Evolutionary conservation across 495 filamentous ascomycete genomes (phyloP).

Genomic region (Talaromyces wortmannii): DNA sequence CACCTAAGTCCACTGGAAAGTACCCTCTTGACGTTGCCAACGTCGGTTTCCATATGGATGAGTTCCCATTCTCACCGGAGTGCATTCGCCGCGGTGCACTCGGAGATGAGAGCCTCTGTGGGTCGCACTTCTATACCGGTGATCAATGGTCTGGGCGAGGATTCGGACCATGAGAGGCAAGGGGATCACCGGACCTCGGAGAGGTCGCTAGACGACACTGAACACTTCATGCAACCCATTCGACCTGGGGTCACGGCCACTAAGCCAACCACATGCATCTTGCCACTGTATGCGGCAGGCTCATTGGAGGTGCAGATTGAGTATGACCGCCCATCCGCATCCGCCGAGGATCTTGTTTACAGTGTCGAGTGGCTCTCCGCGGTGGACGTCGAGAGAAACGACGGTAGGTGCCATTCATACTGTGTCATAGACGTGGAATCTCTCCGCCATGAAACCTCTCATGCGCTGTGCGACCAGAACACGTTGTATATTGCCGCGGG

Average conservation of each 20-base stretch:
- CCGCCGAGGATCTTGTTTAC: neutral
- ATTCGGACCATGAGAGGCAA: no score
- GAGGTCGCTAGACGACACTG: neutral
- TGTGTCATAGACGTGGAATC: neutral
- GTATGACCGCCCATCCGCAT: neutral
- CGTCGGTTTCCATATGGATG: neutral
- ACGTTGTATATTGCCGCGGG: neutral
- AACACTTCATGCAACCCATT: neutral
- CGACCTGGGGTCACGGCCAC: neutral
- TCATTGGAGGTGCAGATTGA: neutral
- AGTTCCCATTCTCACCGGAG: neutral
- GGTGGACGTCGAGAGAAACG: neutral
- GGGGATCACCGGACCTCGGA: no score
- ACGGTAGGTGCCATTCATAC: neutral
- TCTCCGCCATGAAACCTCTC: neutral
- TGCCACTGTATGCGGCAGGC: neutral
- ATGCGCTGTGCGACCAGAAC: neutral
- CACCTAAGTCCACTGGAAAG: slow-evolving; percentile 9
- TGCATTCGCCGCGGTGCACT: neutral
- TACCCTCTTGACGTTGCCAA: slow-evolving; percentile 4
- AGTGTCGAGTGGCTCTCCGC: neutral
- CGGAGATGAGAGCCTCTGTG: no score
- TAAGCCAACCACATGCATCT: neutral
- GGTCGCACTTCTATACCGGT: no score
- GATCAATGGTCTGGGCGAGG: no score